phyloP scores from a whole-genome alignment of 164 flowering plant species.

The Annona cherimola region DNA sequence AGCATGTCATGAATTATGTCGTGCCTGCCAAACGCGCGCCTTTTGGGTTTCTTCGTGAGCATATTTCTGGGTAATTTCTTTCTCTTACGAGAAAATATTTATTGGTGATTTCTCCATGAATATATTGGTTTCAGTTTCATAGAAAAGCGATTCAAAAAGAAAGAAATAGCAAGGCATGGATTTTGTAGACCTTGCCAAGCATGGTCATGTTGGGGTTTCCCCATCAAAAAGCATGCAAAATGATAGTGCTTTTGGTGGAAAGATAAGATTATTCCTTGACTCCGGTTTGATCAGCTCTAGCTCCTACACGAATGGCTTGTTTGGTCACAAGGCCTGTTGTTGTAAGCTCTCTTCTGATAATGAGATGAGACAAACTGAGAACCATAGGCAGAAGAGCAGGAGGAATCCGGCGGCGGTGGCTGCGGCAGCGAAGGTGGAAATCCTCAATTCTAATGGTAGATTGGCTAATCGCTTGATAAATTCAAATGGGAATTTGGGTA shows the following conservation, averaged over 20 bases:
- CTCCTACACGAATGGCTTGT: slow-evolving; percentile 14
- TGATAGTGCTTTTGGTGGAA: slow-evolving; percentile 10
- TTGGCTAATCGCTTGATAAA: slow-evolving; percentile 14
- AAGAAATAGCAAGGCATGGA: slow-evolving; percentile 32
- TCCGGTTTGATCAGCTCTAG: slow-evolving; percentile 7
- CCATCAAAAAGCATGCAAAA: slow-evolving; percentile 25
- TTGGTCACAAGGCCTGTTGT: slow-evolving; percentile 22
- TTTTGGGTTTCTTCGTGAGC: not conserved
- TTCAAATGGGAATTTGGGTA: slow-evolving; percentile 20
- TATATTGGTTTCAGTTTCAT: slow-evolving; percentile 6
- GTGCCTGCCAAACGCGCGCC: too few species aligned
- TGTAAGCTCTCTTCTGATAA: slow-evolving; percentile 19
- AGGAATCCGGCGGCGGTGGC: slow-evolving; percentile 23
- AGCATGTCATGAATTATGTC: too few species aligned
- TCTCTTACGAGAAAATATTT: not conserved
- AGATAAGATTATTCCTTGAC: slow-evolving; percentile 18
- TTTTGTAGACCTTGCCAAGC: slow-evolving; percentile 33
- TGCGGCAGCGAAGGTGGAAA: slow-evolving; percentile 30
- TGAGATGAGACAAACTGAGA: slow-evolving; percentile 13
- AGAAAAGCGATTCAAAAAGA: not conserved
- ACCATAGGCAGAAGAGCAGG: slow-evolving; percentile 13
- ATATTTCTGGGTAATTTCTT: not conserved
- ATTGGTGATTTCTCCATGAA: slow-evolving; percentile 1
- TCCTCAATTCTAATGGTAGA: slow-evolving; percentile 32
- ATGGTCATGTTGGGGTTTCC: slow-evolving; percentile 45